Base-by-base conservation (phyloP, 2,329 filamentous ascomycete genomes). In the Botrytis paeoniae region DNA sequence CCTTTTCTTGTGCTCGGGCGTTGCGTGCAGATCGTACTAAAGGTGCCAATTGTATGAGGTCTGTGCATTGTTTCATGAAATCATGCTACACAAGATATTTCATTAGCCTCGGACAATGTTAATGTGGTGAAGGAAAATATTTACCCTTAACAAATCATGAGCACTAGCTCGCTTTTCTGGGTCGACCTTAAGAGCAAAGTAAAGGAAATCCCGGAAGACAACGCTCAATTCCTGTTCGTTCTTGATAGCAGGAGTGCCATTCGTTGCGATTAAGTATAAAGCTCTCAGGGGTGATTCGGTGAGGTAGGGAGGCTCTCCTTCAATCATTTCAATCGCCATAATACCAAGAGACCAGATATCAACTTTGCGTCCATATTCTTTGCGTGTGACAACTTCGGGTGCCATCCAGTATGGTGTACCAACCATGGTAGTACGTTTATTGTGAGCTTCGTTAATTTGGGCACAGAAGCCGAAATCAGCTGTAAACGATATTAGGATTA, bases 321-420 rank as follows among this genome's bases (percentile, higher is more conserved):
- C 96, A 77, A 99, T 97, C 96, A 99, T 99, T 83, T 99, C 96
- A 80, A 99, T 98, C 12, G 96, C 94, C 96, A 99, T 98, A 84
- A 99, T 99, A 74, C 96, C 96, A 62, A 99, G 85, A 74, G 93
- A 97, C 96, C 96, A 99, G 78, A 99, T 98, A 81, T 99, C 96
- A 71, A 99, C 95, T 83, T 98, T 99, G 75, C 95, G 92, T 77
- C 96, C 96, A 83, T 99, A 99, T 83, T 98, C 96, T 83, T 98
- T 98, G 60, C 95, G 88, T 10, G 94, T 98, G 41, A 99, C 96
- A 35, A 99, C 95, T 83, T 99, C 96, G 5, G 96, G 96, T 1
- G 96, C 96, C 96, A 99, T 99, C 96, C 96, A 99, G 83, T 99
- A 99, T 2, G 96, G 96, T 12, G 96, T 98, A 71, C 96, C 96